Evolutionary conservation across 352 stramenopile genomes (phyloP), one percentile per base, ranked within the genome.

Genomic region (Phytopythium oedochilum): DNA sequence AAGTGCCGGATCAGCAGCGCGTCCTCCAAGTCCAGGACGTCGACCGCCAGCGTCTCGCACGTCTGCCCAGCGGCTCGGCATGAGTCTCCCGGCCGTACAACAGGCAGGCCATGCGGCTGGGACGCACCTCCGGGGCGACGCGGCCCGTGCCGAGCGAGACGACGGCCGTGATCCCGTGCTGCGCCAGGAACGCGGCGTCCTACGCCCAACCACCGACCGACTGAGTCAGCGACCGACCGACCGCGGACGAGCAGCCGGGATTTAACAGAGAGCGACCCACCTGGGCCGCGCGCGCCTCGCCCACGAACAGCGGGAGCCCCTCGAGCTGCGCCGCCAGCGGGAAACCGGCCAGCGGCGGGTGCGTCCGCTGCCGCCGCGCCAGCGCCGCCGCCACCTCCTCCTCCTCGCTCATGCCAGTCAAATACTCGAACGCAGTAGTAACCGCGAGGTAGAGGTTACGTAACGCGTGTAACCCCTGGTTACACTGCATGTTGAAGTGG

Each of bases 11-110:
- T 51, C 20, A 92, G 52, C 17, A 90, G 60, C 57, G 88, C 68
- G 39, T 90, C 70, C 47, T 92, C 79, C 78, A 90, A 83, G 48
- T 92, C 82, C 23, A 92, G 45, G 26, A 92, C 76, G 50, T 86
- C 79, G 25, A 92, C 66, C 14, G 69, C 40, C 44, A 85, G 62
- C 25, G 82, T 66, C 34, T 70, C 58, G 52, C 64, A 78, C 48
- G 38, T 40, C 62, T 84, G 48, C 28, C 14, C 34, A 31, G 20
- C 29, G 20, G 15, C n/a, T n/a, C n/a, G n/a, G n/a, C n/a, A n/a
- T n/a, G n/a, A n/a, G n/a, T n/a, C n/a, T n/a, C n/a, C n/a, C n/a
- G n/a, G n/a, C n/a, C n/a, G n/a, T n/a, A n/a, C n/a, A n/a, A n/a
- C n/a, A n/a, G n/a, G n/a, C n/a, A n/a, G n/a, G n/a, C n/a, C n/a